These are phyloP conservation scores for Didymella glomerata DNA, from an alignment of 2,329 filamentous ascomycete species.

Conservation along the genomic window DNA sequence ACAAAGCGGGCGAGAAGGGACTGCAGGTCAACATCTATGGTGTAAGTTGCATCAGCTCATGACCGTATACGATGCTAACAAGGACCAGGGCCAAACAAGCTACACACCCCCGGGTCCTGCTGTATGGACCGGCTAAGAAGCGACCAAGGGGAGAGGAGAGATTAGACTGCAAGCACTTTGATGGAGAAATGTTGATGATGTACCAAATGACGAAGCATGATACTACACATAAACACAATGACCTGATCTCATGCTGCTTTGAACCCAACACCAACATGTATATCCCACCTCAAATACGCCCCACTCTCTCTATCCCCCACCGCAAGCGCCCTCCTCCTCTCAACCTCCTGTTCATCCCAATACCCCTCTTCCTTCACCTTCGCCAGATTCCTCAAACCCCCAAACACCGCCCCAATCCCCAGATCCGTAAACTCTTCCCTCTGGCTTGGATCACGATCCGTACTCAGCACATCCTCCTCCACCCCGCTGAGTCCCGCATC, in stretches of 20 bases:
- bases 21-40: conserved; percentile 47
- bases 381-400: conserved; percentile 38
- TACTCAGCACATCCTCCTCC: conserved; percentile 39
- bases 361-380: conserved; percentile 31
- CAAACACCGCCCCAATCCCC: conserved; percentile 39
- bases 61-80: not conserved
- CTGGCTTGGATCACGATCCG: conserved; percentile 36
- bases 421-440: conserved; percentile 40
- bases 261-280: conserved; percentile 40
- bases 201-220: not conserved
- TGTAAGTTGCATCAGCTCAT: not conserved
- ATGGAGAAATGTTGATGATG: not conserved
- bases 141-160: not conserved
- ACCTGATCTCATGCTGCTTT: conserved; percentile 13
- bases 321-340: conserved; percentile 27
- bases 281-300: conserved; percentile 44
- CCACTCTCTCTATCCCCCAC: conserved; percentile 35
- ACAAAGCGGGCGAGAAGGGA: conserved; percentile 45
- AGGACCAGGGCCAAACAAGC: conserved; percentile 18
- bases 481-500: conserved; percentile 31
- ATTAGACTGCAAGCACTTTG: not conserved
- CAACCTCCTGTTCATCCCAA: conserved; percentile 35
- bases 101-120: conserved; percentile 44
- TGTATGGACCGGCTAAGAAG: conserved; percentile 37
- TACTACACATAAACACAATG: not conserved